Percentiles rank a stretch among this genome's conserved stretches.
Evolutionary conservation across 2,329 filamentous ascomycete genomes (phyloP).

Genomic region (Didymosphaeria variabile): DNA sequence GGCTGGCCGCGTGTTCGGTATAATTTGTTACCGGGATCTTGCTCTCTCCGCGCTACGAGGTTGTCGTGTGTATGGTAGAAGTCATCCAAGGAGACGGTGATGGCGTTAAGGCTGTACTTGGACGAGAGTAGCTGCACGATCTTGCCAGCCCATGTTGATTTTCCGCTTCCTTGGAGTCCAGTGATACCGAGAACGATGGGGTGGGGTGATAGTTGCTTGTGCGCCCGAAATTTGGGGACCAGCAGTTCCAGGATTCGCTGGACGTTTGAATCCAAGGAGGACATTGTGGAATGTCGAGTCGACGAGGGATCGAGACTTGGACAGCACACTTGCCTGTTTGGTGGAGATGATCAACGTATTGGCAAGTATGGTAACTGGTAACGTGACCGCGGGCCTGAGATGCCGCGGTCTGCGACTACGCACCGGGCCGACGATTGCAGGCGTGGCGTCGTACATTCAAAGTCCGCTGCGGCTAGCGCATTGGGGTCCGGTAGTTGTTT

Average conservation of each 20-base stretch:
- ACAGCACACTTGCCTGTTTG: neutral
- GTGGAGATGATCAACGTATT: neutral
- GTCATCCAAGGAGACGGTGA: slow-evolving; percentile 71
- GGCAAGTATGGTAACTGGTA: neutral
- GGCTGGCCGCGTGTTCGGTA: slow-evolving; percentile 86
- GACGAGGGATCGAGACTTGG: no score
- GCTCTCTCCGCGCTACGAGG: slow-evolving; percentile 70
- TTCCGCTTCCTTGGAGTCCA: slow-evolving; percentile 90
- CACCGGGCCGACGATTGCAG: neutral
- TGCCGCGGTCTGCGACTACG: neutral
- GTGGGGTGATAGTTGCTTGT: slow-evolving; percentile 48
- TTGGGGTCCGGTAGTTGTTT: neutral
- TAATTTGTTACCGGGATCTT: slow-evolving; percentile 75
- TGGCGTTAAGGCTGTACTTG: slow-evolving; percentile 35
- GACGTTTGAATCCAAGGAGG: slow-evolving; percentile 39
- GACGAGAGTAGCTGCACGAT: slow-evolving; percentile 39
- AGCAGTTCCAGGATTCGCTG: slow-evolving; percentile 37
- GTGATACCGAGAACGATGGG: slow-evolving; percentile 90
- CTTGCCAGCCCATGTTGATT: slow-evolving; percentile 78
- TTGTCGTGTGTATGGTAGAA: slow-evolving; percentile 80
- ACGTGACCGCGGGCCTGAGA: neutral
- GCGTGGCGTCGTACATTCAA: slow-evolving; percentile 2
- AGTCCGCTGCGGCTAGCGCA: neutral
- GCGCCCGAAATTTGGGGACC: slow-evolving; percentile 36
- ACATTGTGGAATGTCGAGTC: slow-evolving; percentile 28